These are phyloP conservation scores for Nakazawaea holstii DNA, from an alignment of 805 yeast genomes.

Conservation along the genomic window DNA sequence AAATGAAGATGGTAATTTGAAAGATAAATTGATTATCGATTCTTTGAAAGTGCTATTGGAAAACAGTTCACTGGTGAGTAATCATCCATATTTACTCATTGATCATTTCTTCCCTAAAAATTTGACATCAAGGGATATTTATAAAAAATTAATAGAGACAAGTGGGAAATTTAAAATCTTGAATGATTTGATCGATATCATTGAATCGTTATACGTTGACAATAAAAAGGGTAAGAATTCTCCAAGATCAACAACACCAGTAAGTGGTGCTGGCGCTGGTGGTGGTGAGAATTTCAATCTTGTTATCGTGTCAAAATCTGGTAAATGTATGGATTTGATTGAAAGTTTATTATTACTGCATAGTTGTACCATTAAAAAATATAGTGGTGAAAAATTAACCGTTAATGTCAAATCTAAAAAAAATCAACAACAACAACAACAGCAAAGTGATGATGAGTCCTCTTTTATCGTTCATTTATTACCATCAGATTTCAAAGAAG, in stretches of 20 bases:
- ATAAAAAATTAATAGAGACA: conserved; percentile 64
- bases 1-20: conserved; percentile 32
- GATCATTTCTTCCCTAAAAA: conserved; percentile 84
- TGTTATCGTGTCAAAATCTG: conserved; percentile 68
- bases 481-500: conserved; percentile 28
- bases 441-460: conserved; percentile 8
- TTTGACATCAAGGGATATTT: conserved; percentile 63
- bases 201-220: conserved; percentile 32
- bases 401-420: conserved; percentile 16
- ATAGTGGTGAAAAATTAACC: conserved; percentile 52
- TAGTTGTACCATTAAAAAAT: conserved; percentile 48
- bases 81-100: conserved; percentile 85
- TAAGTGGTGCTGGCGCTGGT: background rate
- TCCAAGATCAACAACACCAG: conserved; percentile 15
- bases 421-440: conserved; percentile 21
- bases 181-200: conserved; percentile 53
- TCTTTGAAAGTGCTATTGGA: conserved; percentile 69
- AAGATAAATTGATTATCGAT: conserved; percentile 58
- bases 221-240: conserved; percentile 18
- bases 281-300: conserved; percentile 36
- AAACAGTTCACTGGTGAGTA: conserved; percentile 74
- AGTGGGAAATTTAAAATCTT: conserved; percentile 81
- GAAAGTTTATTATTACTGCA: conserved; percentile 69
- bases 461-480: conserved; percentile 34
- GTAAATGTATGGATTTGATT: conserved; percentile 60